Conservation (phyloP, 2,329 filamentous ascomycete genomes). For the Verticillium nonalfalfae region DNA sequence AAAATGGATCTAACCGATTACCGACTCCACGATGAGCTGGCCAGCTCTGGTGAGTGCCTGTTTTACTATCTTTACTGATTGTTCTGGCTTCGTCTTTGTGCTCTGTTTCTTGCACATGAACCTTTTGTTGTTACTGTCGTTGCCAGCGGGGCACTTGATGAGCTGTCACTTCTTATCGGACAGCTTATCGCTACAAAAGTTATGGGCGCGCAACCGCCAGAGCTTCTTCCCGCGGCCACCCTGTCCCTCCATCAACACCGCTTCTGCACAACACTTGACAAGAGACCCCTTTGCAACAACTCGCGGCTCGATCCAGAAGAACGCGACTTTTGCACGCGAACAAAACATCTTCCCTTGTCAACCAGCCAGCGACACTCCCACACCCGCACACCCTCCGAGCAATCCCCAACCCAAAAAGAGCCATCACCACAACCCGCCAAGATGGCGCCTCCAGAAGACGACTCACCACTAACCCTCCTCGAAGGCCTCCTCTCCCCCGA, state of each 20-base stretch:
- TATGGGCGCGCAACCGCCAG: neutral
- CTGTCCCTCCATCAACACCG: neutral
- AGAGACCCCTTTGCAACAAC: neutral
- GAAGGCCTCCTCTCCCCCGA: slow-evolving; percentile 38
- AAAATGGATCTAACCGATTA: slow-evolving; percentile 1
- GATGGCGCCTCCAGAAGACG: slow-evolving; percentile 17
- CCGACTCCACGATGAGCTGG: neutral
- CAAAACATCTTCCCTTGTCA: neutral
- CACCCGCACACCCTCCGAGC: neutral
- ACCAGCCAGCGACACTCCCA: neutral
- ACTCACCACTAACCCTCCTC: slow-evolving; percentile 24
- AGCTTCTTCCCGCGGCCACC: neutral
- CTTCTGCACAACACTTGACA: neutral
- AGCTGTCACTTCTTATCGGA: neutral
- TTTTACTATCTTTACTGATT: too few relatives aligned
- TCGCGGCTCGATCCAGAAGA: neutral
- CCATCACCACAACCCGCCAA: neutral
- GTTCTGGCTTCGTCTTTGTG: neutral
- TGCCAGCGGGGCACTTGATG: neutral
- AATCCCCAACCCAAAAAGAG: neutral
- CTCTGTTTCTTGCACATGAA: neutral
- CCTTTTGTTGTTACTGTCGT: neutral
- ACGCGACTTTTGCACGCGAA: neutral
- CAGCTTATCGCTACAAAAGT: neutral
- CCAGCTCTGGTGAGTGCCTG: neutral